These are phyloP conservation scores for Candida argentea DNA, from an alignment of 805 yeast species.

Conservation along the genomic window DNA sequence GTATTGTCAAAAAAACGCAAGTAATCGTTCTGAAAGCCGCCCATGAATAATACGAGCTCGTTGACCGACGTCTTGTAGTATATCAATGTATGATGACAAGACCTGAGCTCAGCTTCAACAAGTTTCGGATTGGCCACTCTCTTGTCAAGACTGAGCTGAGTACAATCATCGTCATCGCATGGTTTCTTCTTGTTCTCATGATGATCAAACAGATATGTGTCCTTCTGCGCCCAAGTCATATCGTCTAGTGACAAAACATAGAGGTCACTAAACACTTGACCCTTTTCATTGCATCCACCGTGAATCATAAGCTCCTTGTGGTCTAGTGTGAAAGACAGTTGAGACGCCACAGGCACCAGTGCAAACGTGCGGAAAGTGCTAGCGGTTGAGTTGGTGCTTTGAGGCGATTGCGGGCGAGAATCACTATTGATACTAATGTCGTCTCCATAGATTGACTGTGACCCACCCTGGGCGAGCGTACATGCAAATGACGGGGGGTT, in stretches of 20 bases:
- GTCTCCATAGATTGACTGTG: conserved; percentile 11
- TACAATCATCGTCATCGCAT: conserved; percentile 20
- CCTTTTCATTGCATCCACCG: conserved; percentile 28
- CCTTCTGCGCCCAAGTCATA: conserved; percentile 23
- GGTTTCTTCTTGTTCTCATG: conserved; percentile 17
- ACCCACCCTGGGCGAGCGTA: background rate
- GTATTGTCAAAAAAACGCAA: conserved; percentile 20
- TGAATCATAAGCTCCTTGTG: conserved; percentile 25
- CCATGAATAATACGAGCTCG: conserved; percentile 27
- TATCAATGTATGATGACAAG: conserved; percentile 30
- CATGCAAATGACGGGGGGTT: conserved; percentile 1
- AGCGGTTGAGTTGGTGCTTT: conserved; percentile 2
- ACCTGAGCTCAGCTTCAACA: conserved; percentile 30
- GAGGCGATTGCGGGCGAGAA: conserved; percentile 2
- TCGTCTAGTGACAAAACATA: conserved; percentile 22
- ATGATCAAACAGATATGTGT: conserved; percentile 27
- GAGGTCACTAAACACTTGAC: conserved; percentile 22
- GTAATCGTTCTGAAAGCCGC: conserved; percentile 30
- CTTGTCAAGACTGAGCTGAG: conserved; percentile 11
- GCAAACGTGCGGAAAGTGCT: conserved; percentile 3
- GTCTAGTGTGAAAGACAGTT: conserved; percentile 12
- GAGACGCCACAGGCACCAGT: background rate
- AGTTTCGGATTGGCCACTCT: conserved; percentile 18
- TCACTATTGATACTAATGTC: conserved; percentile 7
- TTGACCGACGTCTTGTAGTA: conserved; percentile 22